Percentiles rank a stretch among this genome's conserved stretches.
phyloP scores from a whole-genome alignment of 83 land plant genomes.

The Picea engelmannii region DNA sequence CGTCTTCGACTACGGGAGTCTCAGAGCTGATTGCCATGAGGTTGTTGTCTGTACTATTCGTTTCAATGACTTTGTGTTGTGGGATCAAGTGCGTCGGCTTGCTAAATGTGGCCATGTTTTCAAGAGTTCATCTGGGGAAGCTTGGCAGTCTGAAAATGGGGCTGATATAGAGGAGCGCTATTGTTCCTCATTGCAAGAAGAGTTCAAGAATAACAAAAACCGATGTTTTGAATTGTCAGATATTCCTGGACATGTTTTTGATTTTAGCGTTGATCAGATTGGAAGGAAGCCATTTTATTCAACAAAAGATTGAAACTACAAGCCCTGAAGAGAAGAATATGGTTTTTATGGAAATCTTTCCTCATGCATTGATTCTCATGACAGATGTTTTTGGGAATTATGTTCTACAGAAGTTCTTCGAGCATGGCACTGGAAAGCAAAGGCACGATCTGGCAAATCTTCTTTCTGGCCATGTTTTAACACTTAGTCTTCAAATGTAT shows the following conservation, averaged over 20 bases:
- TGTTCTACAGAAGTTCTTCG: conserved; percentile 96
- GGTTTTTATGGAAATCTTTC: conserved; percentile 78
- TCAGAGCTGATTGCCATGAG: too few relatives aligned
- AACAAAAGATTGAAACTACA: conserved; percentile 90
- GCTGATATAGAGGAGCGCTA: conserved; percentile 50
- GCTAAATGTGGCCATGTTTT: too few relatives aligned
- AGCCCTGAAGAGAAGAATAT: conserved; percentile 71
- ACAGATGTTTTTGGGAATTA: conserved; percentile 96
- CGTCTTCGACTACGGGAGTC: too few relatives aligned
- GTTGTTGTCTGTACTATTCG: too few relatives aligned
- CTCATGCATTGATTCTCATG: conserved; percentile 78
- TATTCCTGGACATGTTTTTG: conserved; percentile 93
- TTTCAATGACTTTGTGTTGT: too few relatives aligned
- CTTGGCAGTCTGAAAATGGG: conserved; percentile 49
- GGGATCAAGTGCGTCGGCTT: too few relatives aligned
- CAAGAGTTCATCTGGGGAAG: conserved; percentile 48
- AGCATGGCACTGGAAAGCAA: conserved; percentile 84
- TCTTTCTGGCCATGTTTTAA: conserved; percentile 77
- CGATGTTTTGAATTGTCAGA: conserved; percentile 87
- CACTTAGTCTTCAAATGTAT: conserved; percentile 96
- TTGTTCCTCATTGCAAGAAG: conserved; percentile 78
- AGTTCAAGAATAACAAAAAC: conserved; percentile 88
- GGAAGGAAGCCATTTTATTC: conserved; percentile 92
- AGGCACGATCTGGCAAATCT: conserved; percentile 77
- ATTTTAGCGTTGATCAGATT: conserved; percentile 90